Percentiles rank a stretch among this genome's conserved stretches.
Conservation (phyloP, 78 protist species). For the Acrasis kona region DNA sequence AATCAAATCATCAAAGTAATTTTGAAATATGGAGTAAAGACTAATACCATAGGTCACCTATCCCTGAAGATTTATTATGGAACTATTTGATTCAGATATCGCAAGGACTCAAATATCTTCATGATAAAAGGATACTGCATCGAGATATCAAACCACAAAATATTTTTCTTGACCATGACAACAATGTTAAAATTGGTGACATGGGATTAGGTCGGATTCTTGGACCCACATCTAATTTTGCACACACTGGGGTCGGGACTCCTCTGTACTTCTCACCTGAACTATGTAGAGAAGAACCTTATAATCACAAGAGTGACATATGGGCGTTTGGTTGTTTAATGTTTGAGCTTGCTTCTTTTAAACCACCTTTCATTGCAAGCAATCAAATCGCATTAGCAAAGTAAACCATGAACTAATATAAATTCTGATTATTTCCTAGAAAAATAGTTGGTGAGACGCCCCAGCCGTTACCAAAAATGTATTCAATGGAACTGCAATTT, state of each 20-base stretch:
- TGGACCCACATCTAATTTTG: no score
- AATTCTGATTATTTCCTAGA: no score
- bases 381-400: no score
- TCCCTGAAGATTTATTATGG: constrained; percentile 10
- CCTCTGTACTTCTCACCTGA: constrained; percentile 88
- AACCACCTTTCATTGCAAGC: constrained; percentile 8
- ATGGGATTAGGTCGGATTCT: constrained; percentile 38
- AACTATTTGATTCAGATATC: constrained; percentile 23
- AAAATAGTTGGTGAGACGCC: no score
- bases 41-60: no score
- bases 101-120: constrained; percentile 44
- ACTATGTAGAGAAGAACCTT: constrained; percentile 67
- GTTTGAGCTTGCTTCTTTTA: constrained; percentile 16
- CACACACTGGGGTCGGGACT: constrained; percentile 72
- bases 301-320: constrained; percentile 61
- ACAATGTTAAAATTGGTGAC: constrained; percentile 33
- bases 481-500: no score
- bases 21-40: neutral
- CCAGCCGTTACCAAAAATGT: no score
- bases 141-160: constrained; percentile 49
- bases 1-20: neutral
- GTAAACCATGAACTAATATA: no score
- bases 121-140: constrained; percentile 49
- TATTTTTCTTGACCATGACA: constrained; percentile 26
- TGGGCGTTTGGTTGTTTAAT: constrained; percentile 61